Evolutionary conservation across 2,329 filamentous ascomycete genomes (phyloP).

Genomic region (Monilinia vaccinii-corymbosi): DNA sequence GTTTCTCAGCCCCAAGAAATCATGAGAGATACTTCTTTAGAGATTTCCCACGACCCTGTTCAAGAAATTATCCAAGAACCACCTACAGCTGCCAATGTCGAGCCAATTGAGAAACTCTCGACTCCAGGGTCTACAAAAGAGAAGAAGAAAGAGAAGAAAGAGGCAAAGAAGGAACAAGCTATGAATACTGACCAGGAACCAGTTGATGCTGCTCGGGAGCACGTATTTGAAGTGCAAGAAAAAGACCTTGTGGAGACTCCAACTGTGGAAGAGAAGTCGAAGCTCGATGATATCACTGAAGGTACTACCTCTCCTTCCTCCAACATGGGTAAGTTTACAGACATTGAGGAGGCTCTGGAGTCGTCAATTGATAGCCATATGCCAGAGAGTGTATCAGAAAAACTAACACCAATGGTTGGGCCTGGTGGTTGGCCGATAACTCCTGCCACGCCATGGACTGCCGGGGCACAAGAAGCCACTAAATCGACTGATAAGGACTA

Average conservation of each 20-base stretch:
- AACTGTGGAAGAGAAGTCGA: background rate
- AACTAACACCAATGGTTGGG: slow-evolving; percentile 18
- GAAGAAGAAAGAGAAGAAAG: slow-evolving; percentile 20
- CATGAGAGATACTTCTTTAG: background rate
- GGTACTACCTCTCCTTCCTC: background rate
- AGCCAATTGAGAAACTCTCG: background rate
- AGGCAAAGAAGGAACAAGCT: slow-evolving; percentile 12
- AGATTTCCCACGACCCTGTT: background rate
- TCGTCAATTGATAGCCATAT: background rate
- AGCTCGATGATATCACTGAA: background rate
- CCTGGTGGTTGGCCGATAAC: slow-evolving; percentile 14
- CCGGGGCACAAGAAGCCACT: background rate
- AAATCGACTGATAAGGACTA: slow-evolving; percentile 7
- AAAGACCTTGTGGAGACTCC: background rate
- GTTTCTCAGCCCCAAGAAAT: background rate
- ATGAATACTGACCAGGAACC: background rate
- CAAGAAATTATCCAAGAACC: slow-evolving; percentile 4
- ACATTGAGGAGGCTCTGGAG: background rate
- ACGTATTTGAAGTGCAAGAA: background rate
- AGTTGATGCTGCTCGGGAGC: background rate
- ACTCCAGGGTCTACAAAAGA: slow-evolving; percentile 15
- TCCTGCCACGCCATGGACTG: slow-evolving; percentile 15
- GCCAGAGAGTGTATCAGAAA: slow-evolving; percentile 12
- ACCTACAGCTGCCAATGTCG: background rate
- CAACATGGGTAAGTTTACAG: background rate